These are phyloP conservation scores for Nadsonia fulvescens DNA, from an alignment of 805 yeast genomes.

Conservation along the genomic window DNA sequence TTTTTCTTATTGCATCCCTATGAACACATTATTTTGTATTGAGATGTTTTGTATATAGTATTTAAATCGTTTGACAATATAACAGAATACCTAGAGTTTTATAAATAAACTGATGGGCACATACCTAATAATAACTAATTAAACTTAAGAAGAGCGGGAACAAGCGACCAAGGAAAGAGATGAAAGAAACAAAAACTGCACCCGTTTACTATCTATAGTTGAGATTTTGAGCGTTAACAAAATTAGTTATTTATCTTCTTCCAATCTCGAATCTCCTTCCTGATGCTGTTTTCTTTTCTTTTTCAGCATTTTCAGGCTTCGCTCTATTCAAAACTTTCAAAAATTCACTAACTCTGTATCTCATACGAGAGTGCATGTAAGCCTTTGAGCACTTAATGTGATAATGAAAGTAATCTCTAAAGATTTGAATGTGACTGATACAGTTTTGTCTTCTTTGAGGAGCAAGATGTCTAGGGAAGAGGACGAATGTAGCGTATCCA, in stretches of 20 bases:
- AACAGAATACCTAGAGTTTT: no score
- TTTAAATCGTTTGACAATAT: no score
- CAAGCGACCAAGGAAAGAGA: no score
- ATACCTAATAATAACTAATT: no score
- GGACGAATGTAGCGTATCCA: conserved; percentile 41
- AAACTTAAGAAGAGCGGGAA: no score
- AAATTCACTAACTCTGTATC: conserved; percentile 85
- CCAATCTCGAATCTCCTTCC: conserved; percentile 56
- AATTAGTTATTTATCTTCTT: no score
- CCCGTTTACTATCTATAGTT: no score
- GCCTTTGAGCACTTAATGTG: conserved; percentile 98
- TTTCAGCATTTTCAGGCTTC: conserved; percentile 76
- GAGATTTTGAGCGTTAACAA: no score
- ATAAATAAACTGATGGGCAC: no score
- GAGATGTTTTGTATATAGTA: no score
- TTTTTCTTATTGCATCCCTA: neutral
- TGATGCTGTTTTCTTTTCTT: conserved; percentile 56
- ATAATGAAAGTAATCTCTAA: conserved; percentile 94
- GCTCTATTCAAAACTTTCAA: conserved; percentile 92
- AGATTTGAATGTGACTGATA: conserved; percentile 77
- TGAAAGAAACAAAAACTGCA: no score
- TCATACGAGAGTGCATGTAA: conserved; percentile 95
- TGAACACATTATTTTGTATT: conserved; percentile 1
- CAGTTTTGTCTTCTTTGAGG: conserved; percentile 67
- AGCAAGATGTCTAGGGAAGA: conserved; percentile 36